Conservation (phyloP, 768 basidiomycete species). For the Coprinopsis strossmayeri region DNA sequence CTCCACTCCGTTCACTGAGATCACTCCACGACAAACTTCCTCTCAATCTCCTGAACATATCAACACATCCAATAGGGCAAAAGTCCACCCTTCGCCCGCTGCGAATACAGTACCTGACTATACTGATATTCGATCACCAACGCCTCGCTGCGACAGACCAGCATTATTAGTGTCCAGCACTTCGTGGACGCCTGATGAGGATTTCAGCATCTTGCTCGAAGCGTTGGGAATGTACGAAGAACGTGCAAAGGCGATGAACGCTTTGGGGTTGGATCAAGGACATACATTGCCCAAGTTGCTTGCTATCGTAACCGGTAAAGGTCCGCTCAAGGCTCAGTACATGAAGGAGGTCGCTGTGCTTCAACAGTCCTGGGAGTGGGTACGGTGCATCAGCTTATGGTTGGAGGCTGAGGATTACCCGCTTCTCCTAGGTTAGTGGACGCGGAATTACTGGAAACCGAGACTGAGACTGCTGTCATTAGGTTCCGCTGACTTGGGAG, state of each 20-base stretch:
- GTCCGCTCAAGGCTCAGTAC: slow-evolving; percentile 66
- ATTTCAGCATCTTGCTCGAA: slow-evolving; percentile 77
- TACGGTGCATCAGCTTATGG: slow-evolving; percentile 80
- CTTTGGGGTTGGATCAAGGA: slow-evolving; percentile 4
- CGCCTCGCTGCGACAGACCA: slow-evolving; percentile 65
- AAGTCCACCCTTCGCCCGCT: too few species aligned
- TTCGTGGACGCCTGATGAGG: slow-evolving; percentile 97
- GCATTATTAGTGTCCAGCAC: slow-evolving; percentile 89
- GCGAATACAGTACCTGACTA: slow-evolving; percentile 19
- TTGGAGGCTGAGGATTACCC: slow-evolving; percentile 90
- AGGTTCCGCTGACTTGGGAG: slow-evolving; percentile 90
- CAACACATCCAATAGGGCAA: too few species aligned
- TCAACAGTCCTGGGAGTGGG: slow-evolving; percentile 69
- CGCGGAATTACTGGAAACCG: background rate
- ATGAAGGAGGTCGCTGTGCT: slow-evolving; percentile 60
- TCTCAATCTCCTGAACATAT: slow-evolving; percentile 2
- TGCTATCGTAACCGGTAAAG: slow-evolving; percentile 87
- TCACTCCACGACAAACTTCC: slow-evolving; percentile 13
- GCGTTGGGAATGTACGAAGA: slow-evolving; percentile 69
- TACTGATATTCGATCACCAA: slow-evolving; percentile 32
- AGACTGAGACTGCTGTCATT: background rate
- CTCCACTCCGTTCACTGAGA: slow-evolving; percentile 57
- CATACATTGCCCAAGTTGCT: slow-evolving; percentile 64
- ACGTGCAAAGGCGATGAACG: slow-evolving; percentile 32
- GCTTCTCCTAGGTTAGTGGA: slow-evolving; percentile 58